Conservation (phyloP, 2,329 filamentous ascomycete species). For the Coniochaeta prunicola region DNA sequence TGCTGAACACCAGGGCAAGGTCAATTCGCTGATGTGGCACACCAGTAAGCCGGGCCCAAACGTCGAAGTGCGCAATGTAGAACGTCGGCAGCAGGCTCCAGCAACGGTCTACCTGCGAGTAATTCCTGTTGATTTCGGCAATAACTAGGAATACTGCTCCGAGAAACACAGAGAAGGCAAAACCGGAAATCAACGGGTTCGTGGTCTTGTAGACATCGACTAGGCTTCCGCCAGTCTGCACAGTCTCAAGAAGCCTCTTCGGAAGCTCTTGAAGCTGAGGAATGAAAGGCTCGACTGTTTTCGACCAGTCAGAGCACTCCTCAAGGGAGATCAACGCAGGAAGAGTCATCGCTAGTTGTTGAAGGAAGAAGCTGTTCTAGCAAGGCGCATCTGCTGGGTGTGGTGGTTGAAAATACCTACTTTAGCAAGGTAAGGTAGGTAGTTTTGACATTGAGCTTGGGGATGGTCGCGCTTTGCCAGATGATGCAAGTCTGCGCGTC, state of each 20-base stretch:
- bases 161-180: constrained; percentile 66
- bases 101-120: constrained; percentile 88
- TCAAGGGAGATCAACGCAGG: constrained; percentile 62
- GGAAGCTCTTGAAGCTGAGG: constrained; percentile 65
- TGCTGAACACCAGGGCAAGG: constrained; percentile 61
- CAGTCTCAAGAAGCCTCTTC: constrained; percentile 50
- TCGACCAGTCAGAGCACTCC: constrained; percentile 70
- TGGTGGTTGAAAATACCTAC: neutral
- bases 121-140: constrained; percentile 86
- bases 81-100: constrained; percentile 88
- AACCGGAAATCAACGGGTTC: constrained; percentile 74
- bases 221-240: constrained; percentile 54
- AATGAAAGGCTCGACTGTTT: constrained; percentile 69
- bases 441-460: neutral
- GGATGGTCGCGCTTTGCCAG: neutral
- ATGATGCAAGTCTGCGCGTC: neutral
- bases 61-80: constrained; percentile 75
- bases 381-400: neutral
- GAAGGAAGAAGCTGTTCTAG: neutral
- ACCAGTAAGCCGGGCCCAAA: constrained; percentile 74
- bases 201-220: constrained; percentile 71
- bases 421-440: no score
- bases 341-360: constrained; percentile 50
- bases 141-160: constrained; percentile 64
- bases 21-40: constrained; percentile 66